Conservation (phyloP, 1,284 basidiomycete genomes). For the Ustanciosporium gigantosporum region DNA sequence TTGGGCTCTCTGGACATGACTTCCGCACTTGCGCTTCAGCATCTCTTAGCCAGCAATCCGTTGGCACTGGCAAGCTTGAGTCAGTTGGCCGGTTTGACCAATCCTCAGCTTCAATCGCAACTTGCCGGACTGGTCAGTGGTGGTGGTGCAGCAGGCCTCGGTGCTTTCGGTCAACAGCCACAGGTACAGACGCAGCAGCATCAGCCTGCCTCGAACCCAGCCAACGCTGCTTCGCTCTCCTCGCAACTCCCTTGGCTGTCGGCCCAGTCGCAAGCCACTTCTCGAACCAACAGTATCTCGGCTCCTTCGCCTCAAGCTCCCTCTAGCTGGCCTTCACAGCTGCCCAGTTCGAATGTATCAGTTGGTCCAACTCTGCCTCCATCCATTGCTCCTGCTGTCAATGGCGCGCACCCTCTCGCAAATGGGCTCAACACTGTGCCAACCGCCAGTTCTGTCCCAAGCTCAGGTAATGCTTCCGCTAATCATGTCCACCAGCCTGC, state of each 20-base stretch:
- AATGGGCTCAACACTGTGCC: background rate
- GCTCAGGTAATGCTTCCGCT: background rate
- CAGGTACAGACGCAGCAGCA: constrained; percentile 20
- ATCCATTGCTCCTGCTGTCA: constrained; percentile 2
- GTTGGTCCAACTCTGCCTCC: background rate
- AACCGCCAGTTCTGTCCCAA: constrained; percentile 1
- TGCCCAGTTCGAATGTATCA: background rate
- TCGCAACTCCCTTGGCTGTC: constrained; percentile 27
- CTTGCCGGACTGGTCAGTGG: constrained; percentile 31
- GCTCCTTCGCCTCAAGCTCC: constrained; percentile 17
- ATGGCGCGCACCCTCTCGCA: constrained; percentile 1
- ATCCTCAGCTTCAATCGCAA: constrained; percentile 39
- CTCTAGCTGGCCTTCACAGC: constrained; percentile 7
- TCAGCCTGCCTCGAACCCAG: constrained; percentile 1
- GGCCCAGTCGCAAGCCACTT: constrained; percentile 15
- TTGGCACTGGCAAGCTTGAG: constrained; percentile 42
- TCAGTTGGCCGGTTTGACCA: constrained; percentile 37
- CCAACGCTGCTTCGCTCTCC: constrained; percentile 2
- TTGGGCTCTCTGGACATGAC: constrained; percentile 48
- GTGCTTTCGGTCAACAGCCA: constrained; percentile 7
- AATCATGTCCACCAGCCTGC: background rate
- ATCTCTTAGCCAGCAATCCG: constrained; percentile 54
- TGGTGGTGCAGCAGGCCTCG: constrained; percentile 10
- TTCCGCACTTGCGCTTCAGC: constrained; percentile 57
- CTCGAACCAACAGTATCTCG: constrained; percentile 12